These are phyloP conservation scores for Phoma herbarum DNA, from an alignment of 2,329 filamentous ascomycete genomes.

Conservation along the genomic window DNA sequence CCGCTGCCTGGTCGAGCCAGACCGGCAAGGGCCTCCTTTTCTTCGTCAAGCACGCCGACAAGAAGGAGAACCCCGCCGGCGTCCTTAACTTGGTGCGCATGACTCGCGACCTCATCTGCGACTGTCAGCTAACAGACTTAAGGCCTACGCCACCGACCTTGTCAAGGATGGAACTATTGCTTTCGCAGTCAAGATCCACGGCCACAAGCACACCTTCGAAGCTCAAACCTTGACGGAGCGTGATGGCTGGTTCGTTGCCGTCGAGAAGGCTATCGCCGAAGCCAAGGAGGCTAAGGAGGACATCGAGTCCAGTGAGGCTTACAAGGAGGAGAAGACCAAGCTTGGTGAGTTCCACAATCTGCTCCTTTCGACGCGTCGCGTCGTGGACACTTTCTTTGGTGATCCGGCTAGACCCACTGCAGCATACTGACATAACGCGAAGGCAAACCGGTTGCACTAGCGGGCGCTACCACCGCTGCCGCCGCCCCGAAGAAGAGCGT, in stretches of 20 bases:
- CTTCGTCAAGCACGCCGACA: conserved; percentile 81
- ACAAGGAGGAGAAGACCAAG: conserved; percentile 85
- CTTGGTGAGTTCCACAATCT: conserved; percentile 60
- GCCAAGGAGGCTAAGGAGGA: conserved; percentile 81
- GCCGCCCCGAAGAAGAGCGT: conserved; percentile 58
- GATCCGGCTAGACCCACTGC: conserved; percentile 47
- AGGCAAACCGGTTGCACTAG: conserved; percentile 54
- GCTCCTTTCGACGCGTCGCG: conserved; percentile 31
- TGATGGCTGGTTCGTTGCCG: conserved; percentile 87
- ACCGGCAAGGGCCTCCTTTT: conserved; percentile 96
- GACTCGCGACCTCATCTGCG: neutral
- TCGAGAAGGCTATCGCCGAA: conserved; percentile 68
- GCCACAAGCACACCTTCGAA: conserved; percentile 95
- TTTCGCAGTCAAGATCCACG: conserved; percentile 85
- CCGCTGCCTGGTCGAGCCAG: conserved; percentile 87
- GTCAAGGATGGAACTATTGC: conserved; percentile 78
- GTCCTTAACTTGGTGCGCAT: conserved; percentile 83
- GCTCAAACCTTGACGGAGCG: conserved; percentile 64
- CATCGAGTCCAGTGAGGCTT: conserved; percentile 80
- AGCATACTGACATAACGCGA: conserved; percentile 48
- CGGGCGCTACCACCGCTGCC: conserved; percentile 51
- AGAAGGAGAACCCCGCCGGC: conserved; percentile 82
- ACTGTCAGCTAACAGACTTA: conserved; percentile 45
- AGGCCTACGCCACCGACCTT: conserved; percentile 75
- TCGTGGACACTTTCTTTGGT: conserved; percentile 15